phyloP scores from a whole-genome alignment of 176 grass and related monocot species.

The Otatea glauca region DNA sequence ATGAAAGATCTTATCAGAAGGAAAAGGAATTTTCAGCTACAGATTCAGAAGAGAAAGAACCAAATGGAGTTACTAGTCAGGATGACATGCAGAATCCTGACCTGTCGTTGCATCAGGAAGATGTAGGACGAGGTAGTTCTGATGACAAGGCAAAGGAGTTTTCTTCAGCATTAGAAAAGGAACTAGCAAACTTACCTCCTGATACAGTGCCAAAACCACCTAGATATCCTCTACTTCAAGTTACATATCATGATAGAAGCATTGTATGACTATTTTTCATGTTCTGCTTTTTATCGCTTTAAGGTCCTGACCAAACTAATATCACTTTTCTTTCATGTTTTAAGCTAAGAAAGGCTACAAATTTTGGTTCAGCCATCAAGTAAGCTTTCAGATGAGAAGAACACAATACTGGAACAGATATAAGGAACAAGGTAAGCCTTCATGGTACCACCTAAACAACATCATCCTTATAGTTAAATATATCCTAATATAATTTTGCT shows the following conservation, averaged over 20 bases:
- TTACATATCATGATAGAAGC: constrained; percentile 86
- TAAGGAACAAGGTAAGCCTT: constrained; percentile 77
- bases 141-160: constrained; percentile 34
- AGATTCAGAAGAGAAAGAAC: constrained; percentile 42
- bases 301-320: background rate
- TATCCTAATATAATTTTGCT: constrained; percentile 21
- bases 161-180: constrained; percentile 47
- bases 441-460: background rate
- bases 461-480: background rate
- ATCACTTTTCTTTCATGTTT: constrained; percentile 25
- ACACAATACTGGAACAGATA: constrained; percentile 80
- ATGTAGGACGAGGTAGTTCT: background rate
- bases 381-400: constrained; percentile 55
- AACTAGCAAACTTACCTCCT: constrained; percentile 42
- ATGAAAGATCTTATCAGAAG: background rate
- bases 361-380: constrained; percentile 62
- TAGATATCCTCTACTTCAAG: constrained; percentile 66
- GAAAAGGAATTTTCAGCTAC: constrained; percentile 23
- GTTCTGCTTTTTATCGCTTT: constrained; percentile 10
- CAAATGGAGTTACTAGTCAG: constrained; percentile 19
- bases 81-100: constrained; percentile 1
- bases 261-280: constrained; percentile 55
- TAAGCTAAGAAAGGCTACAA: constrained; percentile 74
- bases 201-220: constrained; percentile 47
- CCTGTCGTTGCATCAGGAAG: background rate